Base-by-base conservation (phyloP, 441 rosid species). In the Adansonia gregorii region DNA sequence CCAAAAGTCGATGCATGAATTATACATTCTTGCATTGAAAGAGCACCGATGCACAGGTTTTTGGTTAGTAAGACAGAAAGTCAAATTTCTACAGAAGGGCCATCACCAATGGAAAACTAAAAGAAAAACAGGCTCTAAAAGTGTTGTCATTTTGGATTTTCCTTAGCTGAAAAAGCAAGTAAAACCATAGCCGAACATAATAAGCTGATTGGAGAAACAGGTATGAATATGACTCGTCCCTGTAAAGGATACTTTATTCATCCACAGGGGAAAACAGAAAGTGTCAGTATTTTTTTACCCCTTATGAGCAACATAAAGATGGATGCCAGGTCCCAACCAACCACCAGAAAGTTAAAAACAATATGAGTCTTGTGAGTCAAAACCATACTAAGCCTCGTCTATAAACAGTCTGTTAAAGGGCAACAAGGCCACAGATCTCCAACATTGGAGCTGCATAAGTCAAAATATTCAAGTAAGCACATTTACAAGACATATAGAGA, bases 1-100 rank as follows among this genome's bases (percentile, higher is more conserved):
- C 12, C 22, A 64, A 64, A 64, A 12, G 56, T 24, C 3, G 20
- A 48, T 22, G 19, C 58, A 15, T 6, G 9, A 14, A 46, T 22
- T 19, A 67, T 15, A 8, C 17, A 15, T 8, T 56, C 20, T 19
- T 56, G 27, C 59, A 55, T n/a, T 6, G n/a, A 55, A 55, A 55
- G 10, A 8, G 27, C 11, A 56, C 8, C 11, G 0, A 19, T 14
- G n/a, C 24, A 17, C 27, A 0, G 20, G 61, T 19, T 31, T 64
- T 15, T 35, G 68, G 46, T 64, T 64, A 15, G 2, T 39, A 59
- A 9, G 64, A 35, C 22, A 59, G 64, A 49, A 69, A 48, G 73
- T 48, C 73, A 69, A 69, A 24, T 49, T 69, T 69, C 43, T 49
- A 20, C 73, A 49, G 59, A 24, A 24, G 52, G 43, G 35, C 24